phyloP scores from a whole-genome alignment of 768 basidiomycete genomes.

The Suillus brevipes region DNA sequence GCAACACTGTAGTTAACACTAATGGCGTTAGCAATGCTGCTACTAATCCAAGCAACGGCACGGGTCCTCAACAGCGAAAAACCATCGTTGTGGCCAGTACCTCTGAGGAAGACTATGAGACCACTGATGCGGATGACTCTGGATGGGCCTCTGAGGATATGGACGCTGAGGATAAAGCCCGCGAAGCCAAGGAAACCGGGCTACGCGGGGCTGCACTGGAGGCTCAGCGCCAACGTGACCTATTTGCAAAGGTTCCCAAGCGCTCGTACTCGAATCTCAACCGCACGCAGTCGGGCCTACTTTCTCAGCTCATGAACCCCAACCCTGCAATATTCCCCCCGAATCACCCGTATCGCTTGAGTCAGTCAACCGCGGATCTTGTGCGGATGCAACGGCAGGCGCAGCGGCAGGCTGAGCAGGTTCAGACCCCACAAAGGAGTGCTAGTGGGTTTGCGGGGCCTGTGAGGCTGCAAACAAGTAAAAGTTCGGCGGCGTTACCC shows the following conservation, averaged over 20 bases:
- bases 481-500: slow-evolving; percentile 62
- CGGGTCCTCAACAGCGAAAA: slow-evolving; percentile 33
- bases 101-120: slow-evolving; percentile 50
- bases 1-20: slow-evolving; percentile 15
- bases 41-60: slow-evolving; percentile 20
- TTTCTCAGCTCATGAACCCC: slow-evolving; percentile 73
- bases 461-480: slow-evolving; percentile 46
- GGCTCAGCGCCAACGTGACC: slow-evolving; percentile 62
- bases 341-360: slow-evolving; percentile 58
- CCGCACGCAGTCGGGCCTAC: slow-evolving; percentile 54
- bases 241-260: slow-evolving; percentile 70
- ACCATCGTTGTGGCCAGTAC: slow-evolving; percentile 49
- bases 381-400: slow-evolving; percentile 19
- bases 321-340: slow-evolving; percentile 59
- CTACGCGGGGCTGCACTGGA: slow-evolving; percentile 60
- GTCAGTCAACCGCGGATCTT: slow-evolving; percentile 51
- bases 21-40: slow-evolving; percentile 16
- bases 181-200: slow-evolving; percentile 32
- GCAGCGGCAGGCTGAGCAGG: slow-evolving; percentile 21
- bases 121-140: slow-evolving; percentile 56
- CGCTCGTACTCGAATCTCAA: slow-evolving; percentile 61
- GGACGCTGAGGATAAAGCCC: slow-evolving; percentile 36
- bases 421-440: slow-evolving; percentile 29
- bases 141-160: slow-evolving; percentile 66
- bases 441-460: slow-evolving; percentile 32